These are phyloP conservation scores for Trichoderma polysporum DNA, from an alignment of 2,329 filamentous ascomycete species.

Conservation along the genomic window DNA sequence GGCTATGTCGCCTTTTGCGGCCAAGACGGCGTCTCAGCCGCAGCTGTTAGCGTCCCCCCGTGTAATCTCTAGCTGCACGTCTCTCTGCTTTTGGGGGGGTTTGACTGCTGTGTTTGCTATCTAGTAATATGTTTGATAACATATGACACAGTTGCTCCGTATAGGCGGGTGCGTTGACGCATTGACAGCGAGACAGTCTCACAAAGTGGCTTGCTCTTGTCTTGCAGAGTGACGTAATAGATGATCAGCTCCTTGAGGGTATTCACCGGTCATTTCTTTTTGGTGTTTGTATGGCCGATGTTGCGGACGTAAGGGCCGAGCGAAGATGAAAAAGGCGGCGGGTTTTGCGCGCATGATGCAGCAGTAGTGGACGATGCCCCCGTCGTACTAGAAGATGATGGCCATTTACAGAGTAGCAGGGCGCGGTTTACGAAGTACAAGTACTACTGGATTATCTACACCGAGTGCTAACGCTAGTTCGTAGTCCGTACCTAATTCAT, in stretches of 20 bases:
- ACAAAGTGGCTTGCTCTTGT: neutral
- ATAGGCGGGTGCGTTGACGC: neutral
- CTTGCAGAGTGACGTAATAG: neutral
- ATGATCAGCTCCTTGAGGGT: neutral
- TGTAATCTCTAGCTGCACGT: neutral
- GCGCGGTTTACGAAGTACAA: neutral
- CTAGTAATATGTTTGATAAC: no score
- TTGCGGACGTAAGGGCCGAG: conserved; percentile 12
- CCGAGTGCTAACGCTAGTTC: neutral
- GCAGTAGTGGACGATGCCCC: no score
- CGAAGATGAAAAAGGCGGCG: neutral
- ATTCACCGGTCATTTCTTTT: neutral
- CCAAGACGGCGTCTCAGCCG: conserved; percentile 2
- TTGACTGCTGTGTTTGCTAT: neutral
- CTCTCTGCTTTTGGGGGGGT: neutral
- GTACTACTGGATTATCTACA: no score
- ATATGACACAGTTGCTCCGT: neutral
- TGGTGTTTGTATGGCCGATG: neutral
- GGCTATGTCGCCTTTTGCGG: neutral
- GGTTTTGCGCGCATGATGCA: no score
- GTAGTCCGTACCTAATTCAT: neutral
- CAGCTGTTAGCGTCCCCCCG: neutral
- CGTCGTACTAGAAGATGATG: neutral
- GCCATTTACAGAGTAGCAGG: no score
- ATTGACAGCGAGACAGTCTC: neutral